Evolutionary conservation across 2,329 filamentous ascomycete species (phyloP).

Genomic region (Periconia sp.): DNA sequence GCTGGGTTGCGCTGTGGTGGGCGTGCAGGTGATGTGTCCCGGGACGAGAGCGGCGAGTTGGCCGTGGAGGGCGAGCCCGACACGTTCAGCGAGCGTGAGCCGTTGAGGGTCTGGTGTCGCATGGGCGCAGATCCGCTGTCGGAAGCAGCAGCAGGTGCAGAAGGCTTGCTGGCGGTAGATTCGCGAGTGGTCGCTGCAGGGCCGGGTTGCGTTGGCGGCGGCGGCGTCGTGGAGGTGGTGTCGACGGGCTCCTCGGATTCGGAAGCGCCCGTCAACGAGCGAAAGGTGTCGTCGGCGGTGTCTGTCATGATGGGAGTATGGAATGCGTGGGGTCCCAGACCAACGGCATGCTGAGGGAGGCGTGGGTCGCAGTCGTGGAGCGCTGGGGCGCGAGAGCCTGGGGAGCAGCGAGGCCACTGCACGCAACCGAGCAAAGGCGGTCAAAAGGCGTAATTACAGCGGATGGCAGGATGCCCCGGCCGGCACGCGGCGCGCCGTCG

Average conservation of each 20-base stretch:
- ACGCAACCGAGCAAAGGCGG: conserved; percentile 27
- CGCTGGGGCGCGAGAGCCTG: conserved; percentile 27
- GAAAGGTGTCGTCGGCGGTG: conserved; percentile 39
- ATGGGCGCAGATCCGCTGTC: conserved; percentile 23
- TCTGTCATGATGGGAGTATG: conserved; percentile 38
- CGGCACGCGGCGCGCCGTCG: conserved; percentile 37
- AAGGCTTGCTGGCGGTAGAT: conserved; percentile 14
- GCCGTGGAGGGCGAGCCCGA: conserved; percentile 46
- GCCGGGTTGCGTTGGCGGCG: conserved; percentile 16
- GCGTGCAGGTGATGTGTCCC: conserved; percentile 55
- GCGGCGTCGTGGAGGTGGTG: conserved; percentile 16
- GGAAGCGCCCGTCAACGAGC: conserved; percentile 43
- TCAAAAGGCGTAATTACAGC: conserved; percentile 26
- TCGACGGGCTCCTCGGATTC: conserved; percentile 47
- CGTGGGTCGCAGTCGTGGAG: conserved; percentile 6
- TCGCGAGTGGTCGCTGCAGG: conserved; percentile 19
- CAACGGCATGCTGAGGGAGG: conserved; percentile 35
- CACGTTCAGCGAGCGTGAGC: conserved; percentile 34
- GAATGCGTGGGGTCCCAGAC: conserved; percentile 23
- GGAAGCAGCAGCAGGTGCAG: conserved; percentile 18
- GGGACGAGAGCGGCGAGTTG: conserved; percentile 53
- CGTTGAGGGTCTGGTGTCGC: conserved; percentile 33
- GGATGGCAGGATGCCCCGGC: conserved; percentile 11
- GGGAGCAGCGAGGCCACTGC: no score
- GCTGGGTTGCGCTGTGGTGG: conserved; percentile 32